These are phyloP conservation scores for Staphylotrichum tortipilum DNA, from an alignment of 495 filamentous ascomycete genomes.

Conservation along the genomic window DNA sequence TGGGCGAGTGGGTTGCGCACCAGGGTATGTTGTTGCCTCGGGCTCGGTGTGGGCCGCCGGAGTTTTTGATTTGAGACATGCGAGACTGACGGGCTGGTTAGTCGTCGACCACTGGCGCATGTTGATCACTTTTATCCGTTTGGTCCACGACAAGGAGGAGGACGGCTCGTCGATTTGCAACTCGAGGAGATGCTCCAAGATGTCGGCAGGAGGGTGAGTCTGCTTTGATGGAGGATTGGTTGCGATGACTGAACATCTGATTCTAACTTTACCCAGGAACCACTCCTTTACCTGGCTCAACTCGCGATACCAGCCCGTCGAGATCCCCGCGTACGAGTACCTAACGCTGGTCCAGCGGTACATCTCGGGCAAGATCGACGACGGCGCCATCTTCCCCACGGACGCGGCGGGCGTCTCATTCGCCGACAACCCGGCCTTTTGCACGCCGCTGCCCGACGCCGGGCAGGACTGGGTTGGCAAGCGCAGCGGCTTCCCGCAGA, in stretches of 20 bases:
- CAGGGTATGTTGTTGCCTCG: slow-evolving; percentile 66
- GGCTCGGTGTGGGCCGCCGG: too few relatives aligned
- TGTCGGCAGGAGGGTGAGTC: slow-evolving; percentile 84
- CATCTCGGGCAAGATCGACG: slow-evolving; percentile 85
- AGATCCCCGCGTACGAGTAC: slow-evolving; percentile 75
- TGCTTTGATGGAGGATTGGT: too few relatives aligned
- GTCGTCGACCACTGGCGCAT: slow-evolving; percentile 86
- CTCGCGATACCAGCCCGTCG: slow-evolving; percentile 51
- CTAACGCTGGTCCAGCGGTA: slow-evolving; percentile 90
- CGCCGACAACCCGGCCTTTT: slow-evolving; percentile 48
- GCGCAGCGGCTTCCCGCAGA: slow-evolving; percentile 76
- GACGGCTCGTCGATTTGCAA: slow-evolving; percentile 74
- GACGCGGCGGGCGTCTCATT: slow-evolving; percentile 51
- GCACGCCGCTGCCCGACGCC: slow-evolving; percentile 51
- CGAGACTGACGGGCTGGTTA: slow-evolving; percentile 26
- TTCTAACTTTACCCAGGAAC: too few relatives aligned
- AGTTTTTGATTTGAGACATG: background rate
- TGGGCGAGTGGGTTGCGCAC: slow-evolving; percentile 90
- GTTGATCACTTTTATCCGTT: slow-evolving; percentile 69
- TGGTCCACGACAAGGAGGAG: slow-evolving; percentile 72
- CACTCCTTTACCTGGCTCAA: slow-evolving; percentile 93
- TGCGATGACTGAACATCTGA: too few relatives aligned
- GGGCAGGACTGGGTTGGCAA: slow-evolving; percentile 68
- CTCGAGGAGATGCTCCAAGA: slow-evolving; percentile 70
- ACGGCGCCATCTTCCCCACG: slow-evolving; percentile 76